Evolutionary conservation across 768 basidiomycete genomes (phyloP), one percentile per base, ranked within the genome.

Genomic region (Lactifluus echinatus): DNA sequence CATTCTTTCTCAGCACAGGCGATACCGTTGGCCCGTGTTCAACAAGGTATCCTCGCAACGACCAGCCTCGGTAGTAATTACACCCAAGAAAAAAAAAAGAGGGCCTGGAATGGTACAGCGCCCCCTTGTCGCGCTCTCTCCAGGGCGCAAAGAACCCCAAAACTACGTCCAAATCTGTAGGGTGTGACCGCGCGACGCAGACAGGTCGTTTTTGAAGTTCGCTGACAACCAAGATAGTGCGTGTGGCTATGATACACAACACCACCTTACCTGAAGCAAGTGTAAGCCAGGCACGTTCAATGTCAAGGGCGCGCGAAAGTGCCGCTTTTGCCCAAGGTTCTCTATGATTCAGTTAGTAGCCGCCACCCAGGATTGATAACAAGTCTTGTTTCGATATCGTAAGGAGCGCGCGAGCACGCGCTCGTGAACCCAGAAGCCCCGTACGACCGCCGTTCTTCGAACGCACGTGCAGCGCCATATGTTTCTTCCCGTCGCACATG

Each of bases 1-100:
- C 55, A 56, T 56, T 55, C 45, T 21, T 15, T 33, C 42, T 28
- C 15, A 48, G 48, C 24, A 33, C 24, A n/a, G 11, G 48, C 40
- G 21, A 42, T 12, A 3, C 1, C 1, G 33, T 45, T 6, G 4
- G 19, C 3, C 4, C 34, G 23, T 14, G 14, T 7, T 1, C 43
- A n/a, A 45, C 57, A 58, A 58, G 46, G 57, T 59, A 36, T 21
- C 57, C 52, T 58, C n/a, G 57, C 57, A 48, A 58, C 53, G 3
- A 15, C 50, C 8, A 23, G 6, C 4, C 40, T 4, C 40, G n/a
- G n/a, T n/a, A n/a, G n/a, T n/a, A n/a, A n/a, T n/a, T n/a, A n/a
- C n/a, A n/a, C n/a, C n/a, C n/a, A n/a, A n/a, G n/a, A n/a, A n/a
- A n/a, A n/a, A n/a, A n/a, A n/a, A n/a, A n/a, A n/a, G n/a, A n/a